Percentiles rank a stretch among this genome's conserved stretches.
These are phyloP conservation scores for Glycine tomentella DNA, from an alignment of 306 rosid genomes.

Conservation along the genomic window DNA sequence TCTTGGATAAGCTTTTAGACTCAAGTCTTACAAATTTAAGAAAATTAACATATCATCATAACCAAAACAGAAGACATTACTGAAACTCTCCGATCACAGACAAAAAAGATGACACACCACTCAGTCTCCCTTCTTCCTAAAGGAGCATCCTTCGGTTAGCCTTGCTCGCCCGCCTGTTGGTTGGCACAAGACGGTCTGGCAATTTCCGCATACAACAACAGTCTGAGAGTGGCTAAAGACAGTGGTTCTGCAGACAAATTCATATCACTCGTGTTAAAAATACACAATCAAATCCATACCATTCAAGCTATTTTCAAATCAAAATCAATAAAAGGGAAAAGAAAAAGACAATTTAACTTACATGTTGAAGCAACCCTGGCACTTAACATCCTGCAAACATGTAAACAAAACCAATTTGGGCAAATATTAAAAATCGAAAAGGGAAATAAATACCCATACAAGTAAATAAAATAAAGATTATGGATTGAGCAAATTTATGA, in stretches of 20 bases:
- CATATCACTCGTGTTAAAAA: background rate
- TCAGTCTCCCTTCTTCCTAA: conserved; percentile 63
- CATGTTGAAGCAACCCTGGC: conserved; percentile 70
- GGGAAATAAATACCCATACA: background rate
- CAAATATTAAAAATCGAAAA: background rate
- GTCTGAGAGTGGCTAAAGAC: conserved; percentile 68
- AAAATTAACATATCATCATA: conserved; percentile 37
- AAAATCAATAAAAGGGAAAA: background rate
- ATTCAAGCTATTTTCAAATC: background rate
- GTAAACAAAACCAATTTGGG: background rate
- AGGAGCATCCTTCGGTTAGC: conserved; percentile 67
- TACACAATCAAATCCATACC: background rate
- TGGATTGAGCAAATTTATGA: too few relatives aligned
- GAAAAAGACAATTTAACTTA: conserved; percentile 38
- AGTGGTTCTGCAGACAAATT: conserved; percentile 54
- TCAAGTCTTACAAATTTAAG: conserved; percentile 31
- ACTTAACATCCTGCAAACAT: conserved; percentile 59
- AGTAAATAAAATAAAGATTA: background rate
- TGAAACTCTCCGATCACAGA: conserved; percentile 32
- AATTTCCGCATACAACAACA: conserved; percentile 63
- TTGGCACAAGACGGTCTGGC: conserved; percentile 65
- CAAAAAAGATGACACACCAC: conserved; percentile 35
- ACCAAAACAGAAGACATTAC: conserved; percentile 20
- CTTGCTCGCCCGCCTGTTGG: conserved; percentile 63
- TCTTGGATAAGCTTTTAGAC: background rate